Percentiles rank a stretch among this genome's conserved stretches.
phyloP scores from a whole-genome alignment of 2,329 filamentous ascomycete species.

The Aspergillus spinulosporus region DNA sequence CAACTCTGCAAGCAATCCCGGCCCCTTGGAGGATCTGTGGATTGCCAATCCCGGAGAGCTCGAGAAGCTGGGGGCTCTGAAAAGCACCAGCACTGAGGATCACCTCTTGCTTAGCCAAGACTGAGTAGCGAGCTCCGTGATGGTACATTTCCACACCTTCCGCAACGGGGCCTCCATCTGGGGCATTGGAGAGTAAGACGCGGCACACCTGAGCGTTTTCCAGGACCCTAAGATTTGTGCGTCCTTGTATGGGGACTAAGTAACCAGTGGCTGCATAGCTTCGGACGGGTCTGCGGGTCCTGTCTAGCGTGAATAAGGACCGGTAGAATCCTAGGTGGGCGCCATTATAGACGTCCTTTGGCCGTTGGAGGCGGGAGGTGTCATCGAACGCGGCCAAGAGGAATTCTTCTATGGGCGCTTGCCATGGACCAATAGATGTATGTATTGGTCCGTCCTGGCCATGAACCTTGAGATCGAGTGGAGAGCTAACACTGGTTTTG shows the following conservation, averaged over 20 bases:
- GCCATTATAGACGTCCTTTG: neutral
- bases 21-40: conserved; percentile 41
- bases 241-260: no score
- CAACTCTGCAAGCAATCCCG: conserved; percentile 44
- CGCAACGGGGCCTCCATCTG: no score
- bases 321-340: neutral
- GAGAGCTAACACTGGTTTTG: conserved; percentile 13
- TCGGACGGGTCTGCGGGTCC: neutral
- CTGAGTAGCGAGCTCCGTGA: no score
- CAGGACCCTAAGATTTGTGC: no score
- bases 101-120: conserved; percentile 31
- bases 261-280: neutral
- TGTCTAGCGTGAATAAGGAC: neutral
- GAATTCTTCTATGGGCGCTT: neutral
- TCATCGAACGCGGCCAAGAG: neutral
- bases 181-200: no score
- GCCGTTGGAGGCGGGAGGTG: neutral
- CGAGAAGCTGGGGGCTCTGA: conserved; percentile 59
- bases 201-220: no score
- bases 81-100: conserved; percentile 60
- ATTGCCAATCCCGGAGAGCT: conserved; percentile 62
- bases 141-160: no score
- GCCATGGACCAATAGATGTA: neutral
- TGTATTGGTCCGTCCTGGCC: neutral
- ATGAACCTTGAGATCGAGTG: conserved; percentile 41